Evolutionary conservation across 495 filamentous ascomycete genomes (phyloP), one percentile per base, ranked within the genome.

Genomic region (Neohortaea acidophila): DNA sequence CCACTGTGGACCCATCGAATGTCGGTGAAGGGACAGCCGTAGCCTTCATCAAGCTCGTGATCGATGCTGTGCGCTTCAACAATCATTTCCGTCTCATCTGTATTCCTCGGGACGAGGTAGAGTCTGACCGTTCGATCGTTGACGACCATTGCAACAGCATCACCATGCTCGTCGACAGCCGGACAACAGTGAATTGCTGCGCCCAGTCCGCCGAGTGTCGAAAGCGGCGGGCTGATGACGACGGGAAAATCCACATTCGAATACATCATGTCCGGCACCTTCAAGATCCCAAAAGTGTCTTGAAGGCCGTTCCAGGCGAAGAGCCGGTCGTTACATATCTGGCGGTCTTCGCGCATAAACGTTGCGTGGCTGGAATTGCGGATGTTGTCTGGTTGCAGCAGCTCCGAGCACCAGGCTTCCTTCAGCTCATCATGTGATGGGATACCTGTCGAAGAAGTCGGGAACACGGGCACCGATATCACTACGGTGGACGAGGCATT

Each of bases 11-110:
- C 42, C 47, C 47, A 50, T 9, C 33, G 30, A 22, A 37, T 37
- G 19, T 50, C 47, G 21, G 22, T 41, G 33, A 50, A 45, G 2
- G 47, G 47, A 22, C 47, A 50, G 1, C 47, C 47, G 17, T 50
- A 45, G 1, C 47, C 47, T 29, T 50, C 47, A 19, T 50, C 47
- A 12, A 50, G 34, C 37, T 50, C 47, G 23, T 50, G 47, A 39
- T 50, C 47, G 19, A 50, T 50, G 20, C 44, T 46, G 32, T 50
- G 47, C 4, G 47, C 47, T 40, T 50, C 47, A 7, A 50, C 43
- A 1, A 37, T 41, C 19, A 38, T 37, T 17, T 50, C 36, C 8
- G 45, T 29, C 8, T 45, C 42, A 3, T 27, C 13, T 1, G 15
- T 14, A 21, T 30, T 45, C 12, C 23, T 41, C n/a, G 47, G 47